Base-by-base conservation (phyloP, 208 protist genomes). In the Polymyxa betae region DNA sequence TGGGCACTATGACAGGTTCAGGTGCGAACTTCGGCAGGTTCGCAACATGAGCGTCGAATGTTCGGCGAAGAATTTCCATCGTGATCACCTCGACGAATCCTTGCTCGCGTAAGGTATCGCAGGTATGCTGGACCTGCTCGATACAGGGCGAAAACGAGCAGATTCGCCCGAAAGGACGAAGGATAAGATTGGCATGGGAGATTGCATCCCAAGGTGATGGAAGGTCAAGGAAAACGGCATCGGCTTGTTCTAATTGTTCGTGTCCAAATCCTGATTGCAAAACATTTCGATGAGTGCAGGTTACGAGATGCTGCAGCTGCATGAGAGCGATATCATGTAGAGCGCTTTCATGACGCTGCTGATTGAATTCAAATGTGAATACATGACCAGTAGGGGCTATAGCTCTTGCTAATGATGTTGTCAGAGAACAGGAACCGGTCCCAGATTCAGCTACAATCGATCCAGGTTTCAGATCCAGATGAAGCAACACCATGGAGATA, bases 71-170 rank as follows among this genome's bases (percentile, higher is more conserved):
- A 38, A 5, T 32, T 44, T 89, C 88, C 32, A 89, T 35, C 12
- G 88, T 89, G 49, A 60, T 38, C 16, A 89, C 66, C 38, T 89
- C 54, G 45, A 89, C n/a, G 54, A 45, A 89, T 12, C 32, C 29
- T 5, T 20, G 88, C 10, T 64, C 5, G 5, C 49, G 5, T 12
- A 89, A 32, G 10, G 29, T 66, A 1, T 32, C 12, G n/a, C 88
- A 89, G 12, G 88, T 89, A 20, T n/a, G 32, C 54, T 89, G 88
- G n/a, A 89, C 88, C 54, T 89, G 88, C 66, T 89, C 88, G 16
- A 89, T 89, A 45, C 88, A 89, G 5, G 88, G 88, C 5, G 88
- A 89, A 44, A 89, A 89, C 1, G 32, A 89, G 54, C 88, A 89
- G 54, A 89, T 60, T 32, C n/a, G 5, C 16, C 88, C 49, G 54